These are phyloP conservation scores for Kwoniella botswanensis DNA, from an alignment of 768 basidiomycete genomes.

Conservation along the genomic window DNA sequence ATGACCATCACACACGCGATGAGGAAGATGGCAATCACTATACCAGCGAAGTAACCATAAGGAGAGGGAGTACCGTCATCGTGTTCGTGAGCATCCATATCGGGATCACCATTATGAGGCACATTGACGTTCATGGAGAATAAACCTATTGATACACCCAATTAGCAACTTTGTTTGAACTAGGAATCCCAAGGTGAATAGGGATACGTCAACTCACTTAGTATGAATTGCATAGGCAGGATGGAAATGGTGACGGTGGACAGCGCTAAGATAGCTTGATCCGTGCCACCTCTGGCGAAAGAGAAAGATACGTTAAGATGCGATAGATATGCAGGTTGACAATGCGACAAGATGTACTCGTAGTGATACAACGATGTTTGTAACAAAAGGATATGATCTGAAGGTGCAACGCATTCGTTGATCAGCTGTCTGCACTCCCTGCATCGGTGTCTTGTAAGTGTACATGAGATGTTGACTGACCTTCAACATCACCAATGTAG, in stretches of 20 bases:
- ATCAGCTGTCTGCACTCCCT: constrained; percentile 2
- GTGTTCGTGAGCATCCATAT: constrained; percentile 26
- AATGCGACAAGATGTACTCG: constrained; percentile 84
- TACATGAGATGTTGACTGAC: constrained; percentile 59
- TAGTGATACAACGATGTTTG: constrained; percentile 83
- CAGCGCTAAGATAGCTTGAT: constrained; percentile 70
- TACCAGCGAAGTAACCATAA: constrained; percentile 66
- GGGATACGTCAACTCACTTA: constrained; percentile 48
- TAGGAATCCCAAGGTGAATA: neutral
- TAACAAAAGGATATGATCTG: constrained; percentile 87
- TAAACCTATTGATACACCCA: constrained; percentile 61
- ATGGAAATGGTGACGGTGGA: constrained; percentile 72
- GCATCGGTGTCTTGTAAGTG: too few relatives aligned
- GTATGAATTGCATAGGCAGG: constrained; percentile 67
- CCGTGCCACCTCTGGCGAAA: constrained; percentile 67
- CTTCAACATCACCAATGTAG: constrained; percentile 90
- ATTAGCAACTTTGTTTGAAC: neutral
- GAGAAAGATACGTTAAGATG: constrained; percentile 72
- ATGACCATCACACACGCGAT: constrained; percentile 62
- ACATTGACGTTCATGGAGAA: constrained; percentile 72
- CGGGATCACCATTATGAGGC: constrained; percentile 64
- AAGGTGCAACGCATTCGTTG: neutral
- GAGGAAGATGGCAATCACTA: constrained; percentile 62
- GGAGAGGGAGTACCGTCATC: constrained; percentile 57
- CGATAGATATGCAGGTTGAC: constrained; percentile 82